Evolutionary conservation across 768 basidiomycete genomes (phyloP), one percentile per base, ranked within the genome.

Genomic region (Xanthoconium stramineum): DNA sequence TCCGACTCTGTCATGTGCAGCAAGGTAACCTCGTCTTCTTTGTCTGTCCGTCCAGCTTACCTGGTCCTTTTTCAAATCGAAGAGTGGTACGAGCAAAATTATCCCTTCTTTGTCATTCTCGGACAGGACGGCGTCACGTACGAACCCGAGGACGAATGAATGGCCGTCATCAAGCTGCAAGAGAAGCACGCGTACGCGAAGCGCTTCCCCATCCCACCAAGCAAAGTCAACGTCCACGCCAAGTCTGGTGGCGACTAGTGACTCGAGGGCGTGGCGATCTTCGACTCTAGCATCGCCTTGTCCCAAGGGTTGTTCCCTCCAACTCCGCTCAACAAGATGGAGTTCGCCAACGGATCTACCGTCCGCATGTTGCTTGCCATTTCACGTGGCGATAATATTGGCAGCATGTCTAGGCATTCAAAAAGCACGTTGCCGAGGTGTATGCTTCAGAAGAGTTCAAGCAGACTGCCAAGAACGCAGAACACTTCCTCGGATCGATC

Each of bases 71-170:
- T 59, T 59, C 50, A 87, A 92, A 91, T 98, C 70, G 95, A 98
- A 65, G 84, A 87, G 73, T 98, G 96, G 96, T 85, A 77, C 55
- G 96, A 98, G 72, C 89, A 86, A 62, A 80, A 95, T 71, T 99
- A 91, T 75, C 96, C 96, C 3, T 91, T 94, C 3, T 97, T 96
- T 77, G 82, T 99, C 43, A 19, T 61, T 1, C 55, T 68, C 28
- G 62, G 60, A 13, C 47, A 61, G 29, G 47, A 58, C 6, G 64
- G 68, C 0, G 61, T 72, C 33, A 61, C 70, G 3, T 76, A 82
- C 60, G 74, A 86, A 67, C 65, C 76, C 3, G 44, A 64, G 24
- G 88, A 91, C 68, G 76, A 83, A 13, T 83, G 89, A 17, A 76
- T 83, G 3, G 70, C 69, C 5, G 76, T 89, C 30, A 71, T 81